Evolutionary conservation across 768 basidiomycete genomes (phyloP).

Genomic region (Filobasidium wieringae): DNA sequence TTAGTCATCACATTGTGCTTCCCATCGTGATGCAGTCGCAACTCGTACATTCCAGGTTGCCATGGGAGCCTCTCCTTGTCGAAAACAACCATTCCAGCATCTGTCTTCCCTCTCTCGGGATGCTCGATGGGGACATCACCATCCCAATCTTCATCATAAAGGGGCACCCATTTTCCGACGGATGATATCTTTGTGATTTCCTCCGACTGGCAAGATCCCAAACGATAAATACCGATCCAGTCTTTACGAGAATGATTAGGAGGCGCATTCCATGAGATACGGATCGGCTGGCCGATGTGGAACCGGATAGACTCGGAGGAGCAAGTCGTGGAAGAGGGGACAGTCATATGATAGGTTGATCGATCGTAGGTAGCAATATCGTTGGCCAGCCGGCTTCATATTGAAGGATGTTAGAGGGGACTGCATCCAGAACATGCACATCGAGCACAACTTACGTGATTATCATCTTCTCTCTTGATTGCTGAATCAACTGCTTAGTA

Average conservation of each 20-base stretch:
- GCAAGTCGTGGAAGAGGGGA: slow-evolving; percentile 44
- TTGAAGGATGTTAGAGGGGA: not conserved
- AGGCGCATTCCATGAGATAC: slow-evolving; percentile 76
- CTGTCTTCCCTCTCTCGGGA: slow-evolving; percentile 16
- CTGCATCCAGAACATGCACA: not conserved
- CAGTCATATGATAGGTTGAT: slow-evolving; percentile 60
- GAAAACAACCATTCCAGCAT: slow-evolving; percentile 58
- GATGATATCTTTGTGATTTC: slow-evolving; percentile 74
- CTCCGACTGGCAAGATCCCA: slow-evolving; percentile 75
- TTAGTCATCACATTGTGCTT: slow-evolving; percentile 90
- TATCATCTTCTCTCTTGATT: slow-evolving; percentile 77
- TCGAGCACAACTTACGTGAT: slow-evolving; percentile 59
- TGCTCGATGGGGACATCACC: slow-evolving; percentile 53
- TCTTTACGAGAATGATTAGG: slow-evolving; percentile 74
- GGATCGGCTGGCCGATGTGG: slow-evolving; percentile 84
- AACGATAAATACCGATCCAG: slow-evolving; percentile 73
- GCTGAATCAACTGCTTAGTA: slow-evolving; percentile 78
- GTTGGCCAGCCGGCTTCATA: slow-evolving; percentile 60
- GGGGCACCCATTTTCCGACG: slow-evolving; percentile 83
- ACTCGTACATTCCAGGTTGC: slow-evolving; percentile 75
- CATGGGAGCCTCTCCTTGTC: slow-evolving; percentile 71
- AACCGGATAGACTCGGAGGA: slow-evolving; percentile 48
- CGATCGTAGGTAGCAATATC: slow-evolving; percentile 71
- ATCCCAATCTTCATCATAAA: slow-evolving; percentile 85
- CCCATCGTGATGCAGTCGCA: slow-evolving; percentile 74